A percentile compares a stretch with the other conserved stretches of the same genome.
Conservation (phyloP, 2,329 filamentous ascomycete genomes). For the Xylariaceae sp. region DNA sequence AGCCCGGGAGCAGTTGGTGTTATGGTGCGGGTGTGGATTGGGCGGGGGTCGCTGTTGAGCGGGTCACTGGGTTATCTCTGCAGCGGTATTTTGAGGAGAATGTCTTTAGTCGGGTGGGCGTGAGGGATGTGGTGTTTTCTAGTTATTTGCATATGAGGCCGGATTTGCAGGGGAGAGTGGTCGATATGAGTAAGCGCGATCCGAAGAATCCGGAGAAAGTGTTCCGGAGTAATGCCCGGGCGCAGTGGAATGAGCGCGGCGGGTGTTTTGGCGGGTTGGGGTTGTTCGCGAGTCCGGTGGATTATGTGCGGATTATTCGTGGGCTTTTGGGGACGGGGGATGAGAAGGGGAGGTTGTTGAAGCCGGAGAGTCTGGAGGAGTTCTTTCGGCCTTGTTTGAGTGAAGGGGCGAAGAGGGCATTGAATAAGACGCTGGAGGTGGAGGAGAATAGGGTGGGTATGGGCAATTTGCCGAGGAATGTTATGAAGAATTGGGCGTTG, state of each 20-base stretch:
- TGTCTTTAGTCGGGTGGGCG: slow-evolving; percentile 17
- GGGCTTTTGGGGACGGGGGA: slow-evolving; percentile 15
- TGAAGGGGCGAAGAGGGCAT: slow-evolving; percentile 14
- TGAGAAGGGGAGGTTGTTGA: slow-evolving; percentile 14
- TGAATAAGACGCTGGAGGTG: slow-evolving; percentile 9
- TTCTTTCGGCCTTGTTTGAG: slow-evolving; percentile 22
- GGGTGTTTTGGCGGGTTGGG: slow-evolving; percentile 21
- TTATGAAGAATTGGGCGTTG: slow-evolving; percentile 17
- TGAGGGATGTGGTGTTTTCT: slow-evolving; percentile 18
- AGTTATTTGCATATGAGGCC: slow-evolving; percentile 16
- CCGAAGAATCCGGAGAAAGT: slow-evolving; percentile 11
- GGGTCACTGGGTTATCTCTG: slow-evolving; percentile 15
- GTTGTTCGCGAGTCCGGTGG: slow-evolving; percentile 18
- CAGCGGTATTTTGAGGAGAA: slow-evolving; percentile 21
- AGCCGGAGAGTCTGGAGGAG: slow-evolving; percentile 10
- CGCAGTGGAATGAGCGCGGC: slow-evolving; percentile 19
- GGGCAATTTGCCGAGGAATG: slow-evolving; percentile 17
- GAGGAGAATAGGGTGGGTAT: slow-evolving; percentile 17
- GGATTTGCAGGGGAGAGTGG: slow-evolving; percentile 14
- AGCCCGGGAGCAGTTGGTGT: slow-evolving; percentile 40
- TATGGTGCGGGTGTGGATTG: slow-evolving; percentile 42
- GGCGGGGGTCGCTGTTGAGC: slow-evolving; percentile 29
- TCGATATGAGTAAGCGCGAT: slow-evolving; percentile 23
- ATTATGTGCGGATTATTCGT: slow-evolving; percentile 18
- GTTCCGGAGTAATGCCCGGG: slow-evolving; percentile 17